Percentiles rank a stretch among this genome's conserved stretches.
phyloP scores from a whole-genome alignment of 306 rosid species.

The Pyrus pyrifolia region DNA sequence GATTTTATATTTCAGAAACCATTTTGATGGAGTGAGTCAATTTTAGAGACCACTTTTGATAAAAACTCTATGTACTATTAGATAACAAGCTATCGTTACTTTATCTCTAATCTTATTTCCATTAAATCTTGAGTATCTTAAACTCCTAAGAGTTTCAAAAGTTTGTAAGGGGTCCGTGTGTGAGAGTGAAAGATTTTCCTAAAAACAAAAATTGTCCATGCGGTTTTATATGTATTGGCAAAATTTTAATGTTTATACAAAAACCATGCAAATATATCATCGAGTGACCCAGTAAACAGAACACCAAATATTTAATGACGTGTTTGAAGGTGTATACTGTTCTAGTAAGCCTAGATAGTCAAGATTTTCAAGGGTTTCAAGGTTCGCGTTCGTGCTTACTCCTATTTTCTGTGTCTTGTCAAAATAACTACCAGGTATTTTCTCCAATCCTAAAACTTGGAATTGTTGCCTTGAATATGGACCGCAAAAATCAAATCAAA shows the following conservation, averaged over 20 bases:
- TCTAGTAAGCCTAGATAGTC: conserved; percentile 2
- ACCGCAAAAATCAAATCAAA: neutral
- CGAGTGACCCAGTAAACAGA: neutral
- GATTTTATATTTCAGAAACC: too few relatives aligned
- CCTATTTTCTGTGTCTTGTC: neutral
- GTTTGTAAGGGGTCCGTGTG: neutral
- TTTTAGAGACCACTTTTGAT: too few relatives aligned
- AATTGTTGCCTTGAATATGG: neutral
- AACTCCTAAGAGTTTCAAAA: too few relatives aligned
- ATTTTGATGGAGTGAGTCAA: too few relatives aligned
- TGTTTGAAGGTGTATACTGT: conserved; percentile 21
- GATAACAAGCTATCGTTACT: too few relatives aligned
- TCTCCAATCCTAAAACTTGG: neutral
- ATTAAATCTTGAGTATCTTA: too few relatives aligned
- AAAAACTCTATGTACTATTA: too few relatives aligned
- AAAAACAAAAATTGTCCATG: neutral
- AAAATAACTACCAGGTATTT: conserved; percentile 7
- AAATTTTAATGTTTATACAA: neutral
- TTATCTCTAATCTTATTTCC: too few relatives aligned
- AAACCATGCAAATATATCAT: neutral
- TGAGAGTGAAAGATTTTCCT: neutral
- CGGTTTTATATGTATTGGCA: neutral
- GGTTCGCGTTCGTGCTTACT: neutral
- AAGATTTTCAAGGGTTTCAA: conserved; percentile 18
- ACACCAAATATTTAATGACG: neutral